These are phyloP conservation scores for Stephania cephalantha DNA, from an alignment of 164 flowering plant species.

Conservation along the genomic window DNA sequence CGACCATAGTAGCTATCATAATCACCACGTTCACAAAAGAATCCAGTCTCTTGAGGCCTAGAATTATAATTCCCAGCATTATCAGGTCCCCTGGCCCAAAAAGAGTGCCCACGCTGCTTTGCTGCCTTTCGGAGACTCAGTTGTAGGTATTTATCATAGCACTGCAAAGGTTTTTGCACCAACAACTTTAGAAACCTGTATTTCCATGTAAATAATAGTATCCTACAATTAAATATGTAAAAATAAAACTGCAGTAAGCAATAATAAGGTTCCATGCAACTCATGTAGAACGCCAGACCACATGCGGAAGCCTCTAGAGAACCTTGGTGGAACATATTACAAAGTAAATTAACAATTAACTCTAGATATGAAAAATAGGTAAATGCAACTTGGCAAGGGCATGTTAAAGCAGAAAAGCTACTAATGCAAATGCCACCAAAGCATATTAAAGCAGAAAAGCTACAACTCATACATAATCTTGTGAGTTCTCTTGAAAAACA, in stretches of 20 bases:
- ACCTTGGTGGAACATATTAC: not conserved
- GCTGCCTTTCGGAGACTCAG: conserved; percentile 67
- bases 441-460: too few species aligned
- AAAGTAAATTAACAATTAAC: not conserved
- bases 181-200: not conserved
- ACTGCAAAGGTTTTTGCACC: conserved; percentile 35
- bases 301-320: not conserved
- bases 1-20: conserved; percentile 92
- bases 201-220: not conserved
- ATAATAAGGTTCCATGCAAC: not conserved
- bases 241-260: not conserved
- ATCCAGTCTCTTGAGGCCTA: conserved; percentile 79
- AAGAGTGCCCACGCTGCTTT: conserved; percentile 62
- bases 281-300: not conserved
- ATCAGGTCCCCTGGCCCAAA: conserved; percentile 89
- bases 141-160: conserved; percentile 81
- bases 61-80: conserved; percentile 90
- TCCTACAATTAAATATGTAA: not conserved
- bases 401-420: too few species aligned
- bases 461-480: too few species aligned
- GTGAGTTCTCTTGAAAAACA: too few species aligned
- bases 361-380: not conserved
- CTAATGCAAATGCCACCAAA: too few species aligned
- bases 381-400: not conserved
- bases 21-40: conserved; percentile 89